Conservation (phyloP, 768 basidiomycete species). For the Macrolepiota albuminosa region DNA sequence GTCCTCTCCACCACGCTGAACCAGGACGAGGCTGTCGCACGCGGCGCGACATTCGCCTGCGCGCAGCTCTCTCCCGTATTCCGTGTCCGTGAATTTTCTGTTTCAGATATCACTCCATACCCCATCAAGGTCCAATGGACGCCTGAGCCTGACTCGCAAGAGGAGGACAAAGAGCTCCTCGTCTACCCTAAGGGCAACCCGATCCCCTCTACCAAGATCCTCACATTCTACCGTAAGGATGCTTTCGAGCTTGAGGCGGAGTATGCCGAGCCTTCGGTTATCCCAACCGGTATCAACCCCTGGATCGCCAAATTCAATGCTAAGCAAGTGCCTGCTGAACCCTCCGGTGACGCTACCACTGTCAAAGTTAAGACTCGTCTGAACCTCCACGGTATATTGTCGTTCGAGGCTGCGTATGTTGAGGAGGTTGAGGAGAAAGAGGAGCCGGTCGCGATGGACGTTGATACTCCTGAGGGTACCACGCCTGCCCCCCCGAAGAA, state of each 20-base stretch:
- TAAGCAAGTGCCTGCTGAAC: constrained; percentile 69
- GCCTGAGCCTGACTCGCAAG: constrained; percentile 63
- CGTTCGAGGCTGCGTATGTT: constrained; percentile 81
- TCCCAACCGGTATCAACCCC: constrained; percentile 81
- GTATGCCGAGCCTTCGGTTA: constrained; percentile 66
- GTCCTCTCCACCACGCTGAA: constrained; percentile 89
- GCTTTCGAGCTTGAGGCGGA: constrained; percentile 84
- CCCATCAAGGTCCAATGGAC: constrained; percentile 92
- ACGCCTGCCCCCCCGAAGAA: constrained; percentile 63
- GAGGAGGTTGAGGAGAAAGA: constrained; percentile 83
- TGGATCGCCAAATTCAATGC: constrained; percentile 81
- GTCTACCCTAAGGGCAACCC: constrained; percentile 85
- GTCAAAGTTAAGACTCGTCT: constrained; percentile 91
- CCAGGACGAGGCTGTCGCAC: constrained; percentile 95
- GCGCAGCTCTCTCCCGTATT: constrained; percentile 97
- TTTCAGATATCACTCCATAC: constrained; percentile 83
- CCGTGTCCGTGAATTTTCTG: constrained; percentile 92
- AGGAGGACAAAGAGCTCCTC: constrained; percentile 87
- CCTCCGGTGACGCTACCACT: constrained; percentile 68
- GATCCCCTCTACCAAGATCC: constrained; percentile 91
- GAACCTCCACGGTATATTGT: constrained; percentile 81
- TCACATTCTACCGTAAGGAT: constrained; percentile 90
- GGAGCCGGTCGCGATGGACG: constrained; percentile 65
- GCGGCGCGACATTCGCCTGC: constrained; percentile 95
- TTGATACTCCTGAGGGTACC: constrained; percentile 41